A percentile compares a stretch with the other conserved stretches of the same genome.
These are phyloP conservation scores for Populus euphratica DNA, from an alignment of 345 rosid species.

Conservation along the genomic window DNA sequence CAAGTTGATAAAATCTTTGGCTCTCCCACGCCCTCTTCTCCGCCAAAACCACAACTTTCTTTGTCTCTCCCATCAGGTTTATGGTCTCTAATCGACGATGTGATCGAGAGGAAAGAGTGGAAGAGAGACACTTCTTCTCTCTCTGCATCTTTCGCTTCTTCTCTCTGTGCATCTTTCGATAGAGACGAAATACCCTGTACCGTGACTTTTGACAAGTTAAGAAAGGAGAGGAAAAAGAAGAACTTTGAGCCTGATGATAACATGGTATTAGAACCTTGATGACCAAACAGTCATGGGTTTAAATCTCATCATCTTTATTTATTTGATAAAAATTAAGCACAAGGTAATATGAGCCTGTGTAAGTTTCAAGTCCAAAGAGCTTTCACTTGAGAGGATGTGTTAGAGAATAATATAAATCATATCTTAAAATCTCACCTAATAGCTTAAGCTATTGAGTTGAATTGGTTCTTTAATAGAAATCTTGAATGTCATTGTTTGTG, in stretches of 20 bases:
- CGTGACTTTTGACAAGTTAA: constrained; percentile 36
- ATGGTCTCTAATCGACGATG: constrained; percentile 50
- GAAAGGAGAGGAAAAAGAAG: constrained; percentile 10
- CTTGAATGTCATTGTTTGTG: not conserved
- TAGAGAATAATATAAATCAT: too few relatives aligned
- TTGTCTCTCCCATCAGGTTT: constrained; percentile 26
- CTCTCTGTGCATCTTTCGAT: constrained; percentile 17
- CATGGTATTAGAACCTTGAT: not conserved
- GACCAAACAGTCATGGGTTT: too few relatives aligned
- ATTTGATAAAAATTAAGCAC: too few relatives aligned
- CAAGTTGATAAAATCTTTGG: constrained; percentile 60
- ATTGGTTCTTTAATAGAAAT: not conserved
- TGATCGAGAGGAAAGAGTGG: constrained; percentile 40
- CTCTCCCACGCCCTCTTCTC: constrained; percentile 40
- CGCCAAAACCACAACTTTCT: not conserved
- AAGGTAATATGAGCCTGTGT: too few relatives aligned
- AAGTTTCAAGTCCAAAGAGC: too few relatives aligned
- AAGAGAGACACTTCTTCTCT: constrained; percentile 19
- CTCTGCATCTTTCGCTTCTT: constrained; percentile 13
- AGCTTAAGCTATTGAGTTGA: too few relatives aligned
- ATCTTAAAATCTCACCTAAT: too few relatives aligned
- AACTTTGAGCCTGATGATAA: constrained; percentile 28
- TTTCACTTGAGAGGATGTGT: too few relatives aligned
- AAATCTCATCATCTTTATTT: too few relatives aligned
- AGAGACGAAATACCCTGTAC: constrained; percentile 52